These are phyloP conservation scores for Phytophthora brassicae DNA, from an alignment of 352 stramenopile genomes.

Conservation along the genomic window DNA sequence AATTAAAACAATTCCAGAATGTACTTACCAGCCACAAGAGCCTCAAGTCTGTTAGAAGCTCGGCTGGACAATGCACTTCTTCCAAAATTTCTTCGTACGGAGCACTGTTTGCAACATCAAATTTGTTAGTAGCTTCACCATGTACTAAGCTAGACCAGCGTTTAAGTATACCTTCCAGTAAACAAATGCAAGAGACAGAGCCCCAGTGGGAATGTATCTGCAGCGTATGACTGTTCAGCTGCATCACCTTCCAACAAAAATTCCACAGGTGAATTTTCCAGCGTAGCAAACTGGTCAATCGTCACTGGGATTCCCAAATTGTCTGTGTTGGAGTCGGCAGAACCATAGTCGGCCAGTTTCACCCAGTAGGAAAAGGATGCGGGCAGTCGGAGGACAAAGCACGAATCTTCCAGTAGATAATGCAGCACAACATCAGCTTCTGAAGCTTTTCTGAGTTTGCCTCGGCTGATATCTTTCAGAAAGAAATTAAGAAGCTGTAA, in stretches of 20 bases:
- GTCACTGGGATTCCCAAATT: constrained; percentile 91
- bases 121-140: neutral
- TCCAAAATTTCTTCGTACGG: constrained; percentile 99
- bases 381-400: constrained; percentile 64
- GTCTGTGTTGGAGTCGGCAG: constrained; percentile 88
- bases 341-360: constrained; percentile 99
- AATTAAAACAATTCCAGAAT: neutral
- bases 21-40: constrained; percentile 85
- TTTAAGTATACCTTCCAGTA: constrained; percentile 80
- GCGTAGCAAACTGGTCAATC: constrained; percentile 95
- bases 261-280: constrained; percentile 98
- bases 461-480: constrained; percentile 76
- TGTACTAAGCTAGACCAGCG: neutral
- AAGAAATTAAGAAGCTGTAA: constrained; percentile 97
- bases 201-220: constrained; percentile 96
- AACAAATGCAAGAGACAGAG: constrained; percentile 97
- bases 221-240: constrained; percentile 89
- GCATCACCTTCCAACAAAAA: constrained; percentile 93
- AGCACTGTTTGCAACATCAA: constrained; percentile 40
- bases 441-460: constrained; percentile 33
- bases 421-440: constrained; percentile 45
- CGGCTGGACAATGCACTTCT: constrained; percentile 87
- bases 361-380: constrained; percentile 83
- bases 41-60: constrained; percentile 82
- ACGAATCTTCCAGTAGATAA: constrained; percentile 60